phyloP scores from a whole-genome alignment of 1,139 yeast species.

The Hyphopichia buzzinii region DNA sequence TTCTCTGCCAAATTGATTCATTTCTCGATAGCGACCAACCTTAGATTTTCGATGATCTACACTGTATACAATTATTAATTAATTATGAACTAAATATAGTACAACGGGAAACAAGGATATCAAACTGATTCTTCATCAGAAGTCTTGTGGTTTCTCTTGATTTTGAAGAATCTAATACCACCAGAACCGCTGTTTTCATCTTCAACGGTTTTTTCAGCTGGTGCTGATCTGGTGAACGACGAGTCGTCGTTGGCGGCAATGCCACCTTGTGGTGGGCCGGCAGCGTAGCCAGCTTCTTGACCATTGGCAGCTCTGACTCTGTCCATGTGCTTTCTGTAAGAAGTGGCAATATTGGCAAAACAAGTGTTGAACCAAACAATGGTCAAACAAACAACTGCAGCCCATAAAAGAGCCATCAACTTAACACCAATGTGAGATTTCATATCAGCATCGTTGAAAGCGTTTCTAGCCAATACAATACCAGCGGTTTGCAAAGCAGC shows the following conservation, averaged over 20 bases:
- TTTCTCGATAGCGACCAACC: no score
- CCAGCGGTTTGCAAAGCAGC: conserved; percentile 69
- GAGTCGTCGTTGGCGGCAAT: conserved; percentile 30
- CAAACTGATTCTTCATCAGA: conserved; percentile 63
- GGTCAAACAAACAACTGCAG: conserved; percentile 54
- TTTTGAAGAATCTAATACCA: conserved; percentile 76
- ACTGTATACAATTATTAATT: no score
- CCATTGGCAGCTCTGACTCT: conserved; percentile 24
- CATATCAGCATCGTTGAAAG: conserved; percentile 49
- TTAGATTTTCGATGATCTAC: no score
- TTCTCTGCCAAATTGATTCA: no score
- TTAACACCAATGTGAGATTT: conserved; percentile 53
- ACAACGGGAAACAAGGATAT: conserved; percentile 5
- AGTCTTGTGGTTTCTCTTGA: conserved; percentile 63
- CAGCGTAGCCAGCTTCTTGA: conserved; percentile 10
- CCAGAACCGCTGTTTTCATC: conserved; percentile 43
- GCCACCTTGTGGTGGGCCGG: conserved; percentile 8
- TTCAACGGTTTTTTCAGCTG: conserved; percentile 25
- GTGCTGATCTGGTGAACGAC: conserved; percentile 44
- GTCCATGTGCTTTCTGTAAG: conserved; percentile 45
- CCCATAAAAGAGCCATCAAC: conserved; percentile 67
- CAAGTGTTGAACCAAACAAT: conserved; percentile 56
- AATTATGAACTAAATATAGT: not conserved
- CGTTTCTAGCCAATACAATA: conserved; percentile 60
- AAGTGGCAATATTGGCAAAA: conserved; percentile 47